phyloP scores from a whole-genome alignment of 73 alveolate genomes.

The Tetrahymena malaccensis region DNA sequence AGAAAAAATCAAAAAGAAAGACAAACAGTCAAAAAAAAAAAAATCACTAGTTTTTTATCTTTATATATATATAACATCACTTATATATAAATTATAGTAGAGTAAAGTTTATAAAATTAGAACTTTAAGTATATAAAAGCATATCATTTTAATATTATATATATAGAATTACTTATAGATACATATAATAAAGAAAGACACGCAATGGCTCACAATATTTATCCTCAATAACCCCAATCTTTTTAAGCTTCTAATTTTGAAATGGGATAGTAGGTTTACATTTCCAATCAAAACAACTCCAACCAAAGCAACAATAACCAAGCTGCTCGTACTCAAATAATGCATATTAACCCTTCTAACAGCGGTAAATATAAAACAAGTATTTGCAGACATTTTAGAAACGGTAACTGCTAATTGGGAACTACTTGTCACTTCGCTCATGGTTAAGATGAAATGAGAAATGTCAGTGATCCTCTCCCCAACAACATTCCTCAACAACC shows the following conservation, averaged over 20 bases:
- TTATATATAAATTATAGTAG: background rate
- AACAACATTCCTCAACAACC: background rate
- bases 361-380: constrained; percentile 40
- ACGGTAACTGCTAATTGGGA: constrained; percentile 45
- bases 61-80: background rate
- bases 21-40: background rate
- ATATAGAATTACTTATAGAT: background rate
- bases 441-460: constrained; percentile 37
- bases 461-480: constrained; percentile 21
- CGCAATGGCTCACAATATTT: background rate
- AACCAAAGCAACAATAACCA: background rate
- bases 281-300: background rate
- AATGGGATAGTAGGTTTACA: background rate
- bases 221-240: background rate
- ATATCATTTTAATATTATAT: background rate
- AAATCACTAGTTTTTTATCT: background rate
- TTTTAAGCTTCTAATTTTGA: background rate
- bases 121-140: background rate
- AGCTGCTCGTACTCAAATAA: background rate
- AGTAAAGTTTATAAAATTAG: background rate
- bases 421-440: constrained; percentile 46
- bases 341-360: background rate
- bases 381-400: constrained; percentile 41
- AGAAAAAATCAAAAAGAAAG: background rate
- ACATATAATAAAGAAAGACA: background rate